A percentile compares a stretch with the other conserved stretches of the same genome.
Evolutionary conservation across 2,329 filamentous ascomycete species (phyloP).

Genomic region (Furcasterigmium sp.): DNA sequence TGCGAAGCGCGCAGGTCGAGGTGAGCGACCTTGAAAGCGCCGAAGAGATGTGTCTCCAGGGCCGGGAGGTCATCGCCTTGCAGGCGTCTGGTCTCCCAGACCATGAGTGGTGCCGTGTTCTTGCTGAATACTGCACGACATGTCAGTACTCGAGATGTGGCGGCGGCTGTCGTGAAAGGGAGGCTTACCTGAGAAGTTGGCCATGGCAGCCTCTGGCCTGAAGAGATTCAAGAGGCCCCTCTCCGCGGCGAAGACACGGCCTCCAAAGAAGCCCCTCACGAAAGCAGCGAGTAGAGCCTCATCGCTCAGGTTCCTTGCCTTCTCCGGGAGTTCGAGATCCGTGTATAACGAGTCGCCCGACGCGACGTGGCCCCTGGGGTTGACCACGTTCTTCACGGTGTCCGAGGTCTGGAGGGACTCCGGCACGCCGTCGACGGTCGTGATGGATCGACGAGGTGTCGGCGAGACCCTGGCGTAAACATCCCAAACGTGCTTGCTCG

Average conservation of each 20-base stretch:
- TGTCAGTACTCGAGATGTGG: neutral
- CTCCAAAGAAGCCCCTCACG: slow-evolving; percentile 22
- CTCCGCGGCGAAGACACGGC: slow-evolving; percentile 20
- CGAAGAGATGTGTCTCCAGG: slow-evolving; percentile 16
- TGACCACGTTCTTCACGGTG: slow-evolving; percentile 18
- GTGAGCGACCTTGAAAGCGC: slow-evolving; percentile 20
- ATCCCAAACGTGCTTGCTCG: neutral
- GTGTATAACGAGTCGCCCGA: slow-evolving; percentile 17
- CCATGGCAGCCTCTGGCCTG: neutral
- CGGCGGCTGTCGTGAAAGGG: slow-evolving; percentile 4
- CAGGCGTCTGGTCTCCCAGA: neutral
- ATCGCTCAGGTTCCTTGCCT: slow-evolving; percentile 13
- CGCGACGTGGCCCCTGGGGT: slow-evolving; percentile 13
- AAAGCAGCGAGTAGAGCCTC: slow-evolving; percentile 21
- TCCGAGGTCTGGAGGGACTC: slow-evolving; percentile 17
- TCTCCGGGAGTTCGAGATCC: slow-evolving; percentile 13
- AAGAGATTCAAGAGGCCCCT: slow-evolving; percentile 8
- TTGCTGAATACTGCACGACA: neutral
- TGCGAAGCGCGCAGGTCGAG: neutral
- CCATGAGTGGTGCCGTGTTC: too few relatives aligned
- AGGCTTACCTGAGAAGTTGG: neutral
- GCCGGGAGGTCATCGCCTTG: slow-evolving; percentile 8
- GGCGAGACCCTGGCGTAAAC: neutral
- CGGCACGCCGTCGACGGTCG: slow-evolving; percentile 9
- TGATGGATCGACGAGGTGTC: slow-evolving; percentile 7